These are phyloP conservation scores for Polyporus tsugae DNA, from an alignment of 1,284 basidiomycete genomes.

Conservation along the genomic window DNA sequence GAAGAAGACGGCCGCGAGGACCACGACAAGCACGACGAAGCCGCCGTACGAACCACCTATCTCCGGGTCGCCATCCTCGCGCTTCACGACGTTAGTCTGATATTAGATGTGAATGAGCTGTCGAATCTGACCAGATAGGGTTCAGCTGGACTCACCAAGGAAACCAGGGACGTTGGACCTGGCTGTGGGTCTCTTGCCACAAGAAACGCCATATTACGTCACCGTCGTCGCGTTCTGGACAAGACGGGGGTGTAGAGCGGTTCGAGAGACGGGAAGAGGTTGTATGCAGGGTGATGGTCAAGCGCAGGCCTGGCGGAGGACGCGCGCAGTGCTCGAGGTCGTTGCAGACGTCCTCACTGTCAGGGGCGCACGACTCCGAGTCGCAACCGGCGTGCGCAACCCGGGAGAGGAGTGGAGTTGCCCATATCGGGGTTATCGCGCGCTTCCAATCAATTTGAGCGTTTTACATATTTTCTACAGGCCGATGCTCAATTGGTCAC, in stretches of 20 bases:
- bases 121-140: not conserved
- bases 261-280: not conserved
- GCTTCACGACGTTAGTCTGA: constrained; percentile 6
- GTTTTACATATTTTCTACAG: not conserved
- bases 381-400: not conserved
- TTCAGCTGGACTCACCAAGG: constrained; percentile 15
- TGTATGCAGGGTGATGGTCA: not conserved
- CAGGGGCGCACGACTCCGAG: not conserved
- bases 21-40: constrained; percentile 46
- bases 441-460: not conserved
- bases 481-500: not conserved
- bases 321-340: not conserved
- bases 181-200: constrained; percentile 11
- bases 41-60: constrained; percentile 43
- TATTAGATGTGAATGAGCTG: not conserved
- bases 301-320: not conserved
- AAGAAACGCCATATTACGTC: constrained; percentile 27
- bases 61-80: constrained; percentile 31
- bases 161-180: constrained; percentile 11
- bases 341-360: not conserved
- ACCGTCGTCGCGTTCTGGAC: constrained; percentile 7
- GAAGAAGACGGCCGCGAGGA: constrained; percentile 44
- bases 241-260: not conserved
- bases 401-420: too few species aligned
- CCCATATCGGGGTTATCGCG: constrained; percentile 10